Base-by-base conservation (phyloP, 2,329 filamentous ascomycete species). In the Fusarium torulosum region DNA sequence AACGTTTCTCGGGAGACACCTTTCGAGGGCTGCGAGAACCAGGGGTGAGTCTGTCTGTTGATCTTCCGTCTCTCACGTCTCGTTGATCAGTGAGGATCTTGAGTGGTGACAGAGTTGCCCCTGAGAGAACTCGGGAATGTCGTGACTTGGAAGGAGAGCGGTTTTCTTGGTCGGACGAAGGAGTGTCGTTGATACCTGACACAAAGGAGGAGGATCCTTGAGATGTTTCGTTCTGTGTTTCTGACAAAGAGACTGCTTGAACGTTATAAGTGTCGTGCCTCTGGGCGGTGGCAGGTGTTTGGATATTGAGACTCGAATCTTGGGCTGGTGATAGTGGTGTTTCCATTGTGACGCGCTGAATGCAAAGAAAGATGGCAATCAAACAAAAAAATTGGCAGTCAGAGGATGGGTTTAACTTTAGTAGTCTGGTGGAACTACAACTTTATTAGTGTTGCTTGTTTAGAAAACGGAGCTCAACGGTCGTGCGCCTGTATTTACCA, bases 91-190 rank as follows among this genome's bases (percentile, higher is more conserved):
- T 74, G 35, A 88, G 79, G 47, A 88, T 86, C 78, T 86, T 86
- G 35, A 88, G 79, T 38, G 86, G 86, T 50, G 86, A 86, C 31
- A 88, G 82, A 69, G 86, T 85, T 58, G 78, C 82, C 56, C 86
- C 86, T 33, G 86, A 87, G 53, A 88, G 77, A 67, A 88, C 83
- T 64, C 86, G 83, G 21, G 85, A 87, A 61, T 84, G 82, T 46
- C 84, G 82, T 66, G 77, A 74, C 70, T 85, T 85, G 47, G 79
- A 78, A 13, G 83, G 80, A 41, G 81, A 82, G 37, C 79, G 66
- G 74, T 86, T 83, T 74, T 86, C 82, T 70, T 85, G 80, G 63
- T 80, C 79, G 33, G 71, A 60, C 25, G 60, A 60, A 10, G 53
- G 53, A 15, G 69, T 76, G 40, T 81, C 79, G 67, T 74, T 76